phyloP scores from a whole-genome alignment of 345 rosid genomes.

The Populus nigra region DNA sequence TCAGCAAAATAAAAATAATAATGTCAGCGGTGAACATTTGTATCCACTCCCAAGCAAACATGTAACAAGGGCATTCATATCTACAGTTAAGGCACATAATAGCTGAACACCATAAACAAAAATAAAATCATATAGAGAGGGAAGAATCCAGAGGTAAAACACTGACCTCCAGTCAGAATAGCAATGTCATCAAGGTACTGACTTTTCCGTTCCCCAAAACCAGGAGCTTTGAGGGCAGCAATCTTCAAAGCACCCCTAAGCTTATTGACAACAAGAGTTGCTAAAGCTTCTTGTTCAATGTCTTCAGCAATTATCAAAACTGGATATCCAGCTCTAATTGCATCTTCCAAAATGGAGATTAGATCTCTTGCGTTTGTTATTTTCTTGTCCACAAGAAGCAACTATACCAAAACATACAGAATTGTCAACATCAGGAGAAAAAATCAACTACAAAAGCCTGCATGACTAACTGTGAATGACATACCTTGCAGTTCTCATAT shows the following conservation, averaged over 20 bases:
- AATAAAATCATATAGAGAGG: neutral
- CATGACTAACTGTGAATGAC: neutral
- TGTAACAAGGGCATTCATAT: neutral
- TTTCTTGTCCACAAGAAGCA: slow-evolving; percentile 96
- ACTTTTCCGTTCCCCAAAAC: slow-evolving; percentile 94
- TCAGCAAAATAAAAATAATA: neutral
- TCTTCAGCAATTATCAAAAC: slow-evolving; percentile 83
- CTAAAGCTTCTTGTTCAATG: slow-evolving; percentile 95
- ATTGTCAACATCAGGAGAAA: neutral
- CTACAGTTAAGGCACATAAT: neutral
- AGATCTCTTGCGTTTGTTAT: slow-evolving; percentile 97
- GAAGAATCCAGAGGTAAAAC: neutral
- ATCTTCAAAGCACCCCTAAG: slow-evolving; percentile 89
- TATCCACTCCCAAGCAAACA: neutral
- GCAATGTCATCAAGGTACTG: slow-evolving; percentile 99
- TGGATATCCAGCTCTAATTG: slow-evolving; percentile 77
- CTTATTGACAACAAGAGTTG: slow-evolving; percentile 94
- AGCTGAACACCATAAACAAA: neutral
- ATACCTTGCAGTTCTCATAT: slow-evolving; percentile 94
- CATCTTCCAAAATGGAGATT: slow-evolving; percentile 77
- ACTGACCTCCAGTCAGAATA: slow-evolving; percentile 77
- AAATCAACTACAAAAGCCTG: neutral
- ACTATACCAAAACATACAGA: slow-evolving; percentile 44
- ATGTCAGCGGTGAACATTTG: neutral
- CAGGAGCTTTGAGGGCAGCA: slow-evolving; percentile 97